Evolutionary conservation across 75 land plant species (phyloP).

Genomic region (Picea glauca): DNA sequence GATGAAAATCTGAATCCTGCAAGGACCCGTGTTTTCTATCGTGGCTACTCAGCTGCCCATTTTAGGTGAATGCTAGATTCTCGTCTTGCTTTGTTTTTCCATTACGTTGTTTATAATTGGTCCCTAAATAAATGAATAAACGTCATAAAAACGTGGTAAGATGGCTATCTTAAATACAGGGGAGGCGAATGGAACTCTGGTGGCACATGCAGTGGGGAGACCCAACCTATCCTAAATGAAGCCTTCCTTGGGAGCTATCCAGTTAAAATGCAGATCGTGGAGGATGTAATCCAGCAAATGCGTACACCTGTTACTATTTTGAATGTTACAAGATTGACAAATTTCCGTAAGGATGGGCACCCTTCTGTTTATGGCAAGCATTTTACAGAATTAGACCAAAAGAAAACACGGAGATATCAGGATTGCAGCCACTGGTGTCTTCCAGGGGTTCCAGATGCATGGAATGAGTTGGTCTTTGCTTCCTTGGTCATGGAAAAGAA

Average conservation of each 20-base stretch:
- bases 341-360: constrained; percentile 76
- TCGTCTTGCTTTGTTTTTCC: background rate
- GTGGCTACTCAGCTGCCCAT: constrained; percentile 86
- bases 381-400: background rate
- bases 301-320: constrained; percentile 53
- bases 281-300: constrained; percentile 63
- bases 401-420: constrained; percentile 17
- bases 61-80: constrained; percentile 43
- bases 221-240: constrained; percentile 39
- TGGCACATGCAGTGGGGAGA: constrained; percentile 68
- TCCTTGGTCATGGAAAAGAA: constrained; percentile 17
- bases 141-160: background rate
- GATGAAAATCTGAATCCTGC: constrained; percentile 42
- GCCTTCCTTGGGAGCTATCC: constrained; percentile 49
- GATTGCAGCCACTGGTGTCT: constrained; percentile 95
- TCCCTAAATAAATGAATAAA: background rate
- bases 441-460: constrained; percentile 88
- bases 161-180: constrained; percentile 12
- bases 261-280: constrained; percentile 60
- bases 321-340: constrained; percentile 66
- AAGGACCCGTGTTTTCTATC: constrained; percentile 53
- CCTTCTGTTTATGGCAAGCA: constrained; percentile 53
- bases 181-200: constrained; percentile 93
- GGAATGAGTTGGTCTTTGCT: constrained; percentile 74
- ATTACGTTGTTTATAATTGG: too few relatives aligned